These are phyloP conservation scores for Colletotrichum cereale DNA, from an alignment of 2,329 filamentous ascomycete species.

Conservation along the genomic window DNA sequence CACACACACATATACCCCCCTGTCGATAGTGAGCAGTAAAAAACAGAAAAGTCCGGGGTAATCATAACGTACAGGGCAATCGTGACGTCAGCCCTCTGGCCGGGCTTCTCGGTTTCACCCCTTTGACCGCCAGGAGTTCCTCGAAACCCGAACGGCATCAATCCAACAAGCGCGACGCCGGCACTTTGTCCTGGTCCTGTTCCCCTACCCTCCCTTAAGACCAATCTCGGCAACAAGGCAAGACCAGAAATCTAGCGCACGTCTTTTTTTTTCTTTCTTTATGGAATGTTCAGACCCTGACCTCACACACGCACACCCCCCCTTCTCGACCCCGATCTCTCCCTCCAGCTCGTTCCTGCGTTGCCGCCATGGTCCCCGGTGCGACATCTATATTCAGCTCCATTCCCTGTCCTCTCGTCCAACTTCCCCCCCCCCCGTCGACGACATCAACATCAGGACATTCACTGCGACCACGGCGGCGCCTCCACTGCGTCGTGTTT, in stretches of 20 bases:
- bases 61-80: too few relatives aligned
- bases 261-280: background rate
- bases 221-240: background rate
- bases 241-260: background rate
- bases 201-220: background rate
- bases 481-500: background rate
- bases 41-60: background rate
- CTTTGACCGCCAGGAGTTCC: background rate
- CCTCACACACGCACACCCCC: too few relatives aligned
- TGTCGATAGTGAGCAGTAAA: background rate
- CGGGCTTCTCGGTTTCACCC: constrained; percentile 3
- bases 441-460: background rate
- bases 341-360: background rate
- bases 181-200: background rate
- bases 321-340: background rate
- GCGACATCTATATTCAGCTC: constrained; percentile 11
- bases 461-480: too few relatives aligned
- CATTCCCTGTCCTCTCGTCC: background rate
- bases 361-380: constrained; percentile 1
- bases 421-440: background rate
- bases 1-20: background rate
- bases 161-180: background rate
- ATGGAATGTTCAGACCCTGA: background rate
- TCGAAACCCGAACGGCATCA: background rate
- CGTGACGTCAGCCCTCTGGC: constrained; percentile 6